phyloP scores from a whole-genome alignment of 2,329 filamentous ascomycete species.

The Dendrostoma leiphaemia region DNA sequence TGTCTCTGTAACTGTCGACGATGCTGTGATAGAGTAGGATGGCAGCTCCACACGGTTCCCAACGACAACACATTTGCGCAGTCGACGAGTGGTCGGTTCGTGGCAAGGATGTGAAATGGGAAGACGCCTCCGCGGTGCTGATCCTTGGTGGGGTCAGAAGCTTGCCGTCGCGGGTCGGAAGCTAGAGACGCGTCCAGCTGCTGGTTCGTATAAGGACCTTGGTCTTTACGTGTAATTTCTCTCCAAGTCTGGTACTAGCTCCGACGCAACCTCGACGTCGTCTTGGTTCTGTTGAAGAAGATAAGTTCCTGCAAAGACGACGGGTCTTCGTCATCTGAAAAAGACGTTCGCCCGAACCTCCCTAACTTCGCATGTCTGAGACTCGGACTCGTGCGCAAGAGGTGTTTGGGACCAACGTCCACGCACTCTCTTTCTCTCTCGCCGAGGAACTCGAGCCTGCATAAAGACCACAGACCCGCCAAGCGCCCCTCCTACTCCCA shows the following conservation, averaged over 20 bases:
- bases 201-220: no score
- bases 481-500: no score
- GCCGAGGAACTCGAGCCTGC: neutral
- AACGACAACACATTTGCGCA: slow-evolving; percentile 18
- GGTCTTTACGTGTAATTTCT: no score
- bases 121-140: neutral
- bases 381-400: no score
- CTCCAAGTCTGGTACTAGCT: no score
- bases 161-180: neutral
- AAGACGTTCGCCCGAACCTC: neutral
- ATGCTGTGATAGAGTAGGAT: slow-evolving; percentile 16
- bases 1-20: slow-evolving; percentile 10
- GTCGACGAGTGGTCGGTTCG: neutral
- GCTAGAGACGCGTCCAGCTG: neutral
- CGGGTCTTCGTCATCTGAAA: no score
- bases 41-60: slow-evolving; percentile 17
- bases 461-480: no score
- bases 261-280: no score
- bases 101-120: slow-evolving; percentile 1
- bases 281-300: no score
- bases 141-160: neutral
- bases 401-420: neutral
- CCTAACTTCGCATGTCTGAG: neutral
- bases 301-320: no score
- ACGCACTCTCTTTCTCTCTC: neutral